Evolutionary conservation across 2,329 filamentous ascomycete species (phyloP).

Genomic region (Neodidymelliopsis sp.): DNA sequence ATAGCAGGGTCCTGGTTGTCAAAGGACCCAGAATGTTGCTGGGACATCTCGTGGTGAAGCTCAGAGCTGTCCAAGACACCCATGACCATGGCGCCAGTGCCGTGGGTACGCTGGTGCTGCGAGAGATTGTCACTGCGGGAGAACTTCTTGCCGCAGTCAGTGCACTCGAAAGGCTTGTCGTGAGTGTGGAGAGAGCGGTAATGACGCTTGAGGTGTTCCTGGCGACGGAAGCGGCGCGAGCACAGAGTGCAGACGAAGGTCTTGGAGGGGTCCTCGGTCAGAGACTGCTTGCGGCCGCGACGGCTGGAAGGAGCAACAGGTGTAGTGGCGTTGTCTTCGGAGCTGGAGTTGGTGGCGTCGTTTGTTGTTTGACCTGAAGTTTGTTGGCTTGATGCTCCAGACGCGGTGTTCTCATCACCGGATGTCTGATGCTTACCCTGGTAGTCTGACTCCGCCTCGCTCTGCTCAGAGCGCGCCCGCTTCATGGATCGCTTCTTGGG

Average conservation of each 20-base stretch:
- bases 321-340: conserved; percentile 48
- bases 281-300: conserved; percentile 95
- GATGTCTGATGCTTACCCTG: conserved; percentile 44
- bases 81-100: conserved; percentile 88
- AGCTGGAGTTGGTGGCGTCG: conserved; percentile 56
- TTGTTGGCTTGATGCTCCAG: conserved; percentile 48
- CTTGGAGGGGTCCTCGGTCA: conserved; percentile 98
- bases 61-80: conserved; percentile 80
- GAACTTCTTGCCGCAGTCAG: conserved; percentile 99
- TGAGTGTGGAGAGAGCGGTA: conserved; percentile 98
- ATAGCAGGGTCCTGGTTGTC: conserved; percentile 47
- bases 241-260: conserved; percentile 97
- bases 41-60: conserved; percentile 57
- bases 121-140: conserved; percentile 96
- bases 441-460: conserved; percentile 48
- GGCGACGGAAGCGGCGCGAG: conserved; percentile 95
- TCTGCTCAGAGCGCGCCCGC: conserved; percentile 39
- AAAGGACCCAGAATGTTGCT: conserved; percentile 34
- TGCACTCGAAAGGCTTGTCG: conserved; percentile 98
- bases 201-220: conserved; percentile 98
- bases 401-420: conserved; percentile 43
- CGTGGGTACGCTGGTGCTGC: conserved; percentile 94
- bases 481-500: conserved; percentile 41
- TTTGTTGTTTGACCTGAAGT: conserved; percentile 37
- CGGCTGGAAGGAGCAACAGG: conserved; percentile 70